Percentiles rank a stretch among this genome's conserved stretches.
These are phyloP conservation scores for Tolypocladium amazonense DNA, from an alignment of 2,329 filamentous ascomycete genomes.

Conservation along the genomic window DNA sequence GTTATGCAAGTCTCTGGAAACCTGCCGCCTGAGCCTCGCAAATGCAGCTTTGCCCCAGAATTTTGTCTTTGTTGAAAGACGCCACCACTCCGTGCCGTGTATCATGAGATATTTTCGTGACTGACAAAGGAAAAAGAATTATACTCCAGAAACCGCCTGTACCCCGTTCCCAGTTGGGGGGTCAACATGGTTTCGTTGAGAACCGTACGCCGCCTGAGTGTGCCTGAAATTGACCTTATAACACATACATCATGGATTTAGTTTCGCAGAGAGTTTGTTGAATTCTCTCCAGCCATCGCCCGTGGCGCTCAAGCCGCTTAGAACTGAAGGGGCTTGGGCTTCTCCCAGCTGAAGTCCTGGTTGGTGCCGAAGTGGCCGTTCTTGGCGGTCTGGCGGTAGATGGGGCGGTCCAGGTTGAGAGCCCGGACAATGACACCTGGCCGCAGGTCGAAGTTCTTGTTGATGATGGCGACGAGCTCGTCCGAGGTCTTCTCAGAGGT, in stretches of 20 bases:
- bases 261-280: conserved; percentile 26
- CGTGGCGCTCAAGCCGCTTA: conserved; percentile 39
- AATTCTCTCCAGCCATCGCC: conserved; percentile 22
- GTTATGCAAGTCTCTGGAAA: conserved; percentile 26
- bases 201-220: conserved; percentile 31
- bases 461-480: conserved; percentile 91
- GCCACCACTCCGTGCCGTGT: conserved; percentile 25
- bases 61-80: conserved; percentile 38
- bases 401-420: conserved; percentile 87
- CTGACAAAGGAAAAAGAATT: conserved; percentile 5
- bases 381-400: conserved; percentile 98
- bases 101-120: conserved; percentile 18
- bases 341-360: conserved; percentile 96
- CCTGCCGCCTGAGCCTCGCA: conserved; percentile 20
- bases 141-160: conserved; percentile 23
- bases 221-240: conserved; percentile 26
- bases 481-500: conserved; percentile 83
- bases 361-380: conserved; percentile 98
- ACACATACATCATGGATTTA: conserved; percentile 24
- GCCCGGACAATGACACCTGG: conserved; percentile 98
- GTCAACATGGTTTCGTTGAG: conserved; percentile 31
- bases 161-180: conserved; percentile 20
- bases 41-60: conserved; percentile 24
- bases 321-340: conserved; percentile 89
- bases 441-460: conserved; percentile 92